A percentile compares a stretch with the other conserved stretches of the same genome.
Evolutionary conservation across 2,329 filamentous ascomycete genomes (phyloP).

Genomic region (Penicillium sp.): DNA sequence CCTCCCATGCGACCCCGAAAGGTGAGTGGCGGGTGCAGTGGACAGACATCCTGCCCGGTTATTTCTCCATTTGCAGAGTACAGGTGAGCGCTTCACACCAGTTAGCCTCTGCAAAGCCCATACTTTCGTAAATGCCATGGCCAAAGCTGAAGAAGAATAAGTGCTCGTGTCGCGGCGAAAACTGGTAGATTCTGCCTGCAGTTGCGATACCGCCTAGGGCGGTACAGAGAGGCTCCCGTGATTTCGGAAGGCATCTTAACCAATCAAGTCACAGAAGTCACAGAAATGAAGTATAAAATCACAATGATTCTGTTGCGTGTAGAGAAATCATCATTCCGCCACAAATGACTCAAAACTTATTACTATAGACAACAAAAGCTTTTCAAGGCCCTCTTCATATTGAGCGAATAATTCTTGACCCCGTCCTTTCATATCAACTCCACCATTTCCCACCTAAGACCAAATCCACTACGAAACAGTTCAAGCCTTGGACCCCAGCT

Average conservation of each 20-base stretch:
- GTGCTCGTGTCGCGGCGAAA: slow-evolving; percentile 12
- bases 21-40: not conserved
- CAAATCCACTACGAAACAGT: no score
- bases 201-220: slow-evolving; percentile 12
- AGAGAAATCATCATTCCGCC: not conserved
- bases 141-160: slow-evolving; percentile 20
- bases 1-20: not conserved
- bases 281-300: not conserved
- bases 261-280: not conserved
- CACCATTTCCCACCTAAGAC: no score
- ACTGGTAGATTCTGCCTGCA: slow-evolving; percentile 13
- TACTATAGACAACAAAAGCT: no score
- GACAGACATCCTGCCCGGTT: slow-evolving; percentile 5
- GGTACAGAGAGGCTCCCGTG: slow-evolving; percentile 8
- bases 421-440: no score
- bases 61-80: slow-evolving; percentile 13
- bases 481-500: no score
- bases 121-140: slow-evolving; percentile 25
- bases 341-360: no score
- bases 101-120: slow-evolving; percentile 14
- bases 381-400: no score
- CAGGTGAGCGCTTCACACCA: slow-evolving; percentile 11
- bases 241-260: not conserved
- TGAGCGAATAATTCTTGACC: no score
- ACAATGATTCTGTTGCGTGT: no score